Base-by-base conservation (phyloP, 2,329 filamentous ascomycete species). In the Neocucurbitaria cava region DNA sequence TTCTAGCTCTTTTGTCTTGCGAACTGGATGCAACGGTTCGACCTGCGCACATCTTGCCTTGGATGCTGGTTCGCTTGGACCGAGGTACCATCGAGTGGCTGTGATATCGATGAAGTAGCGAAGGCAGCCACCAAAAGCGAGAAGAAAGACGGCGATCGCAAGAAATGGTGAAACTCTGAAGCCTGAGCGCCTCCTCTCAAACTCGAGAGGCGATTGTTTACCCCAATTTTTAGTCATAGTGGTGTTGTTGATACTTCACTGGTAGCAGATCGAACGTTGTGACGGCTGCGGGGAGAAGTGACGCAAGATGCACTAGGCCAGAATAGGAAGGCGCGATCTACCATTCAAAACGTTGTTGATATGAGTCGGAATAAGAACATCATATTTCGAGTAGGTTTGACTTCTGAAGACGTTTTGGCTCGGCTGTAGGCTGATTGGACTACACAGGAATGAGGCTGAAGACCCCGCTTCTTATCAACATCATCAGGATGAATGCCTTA, bases 41-140 rank as follows among this genome's bases (percentile, higher is more conserved):
- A 70, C 69, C 49, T 75, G 72, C 0, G 63, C 54, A 41, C 72
- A 75, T 64, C 54, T 57, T 50, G 55, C 38, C 15, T 62, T 46
- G 2, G 52, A 50, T 5, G 28, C 39, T 9, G 26, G 28, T 17
- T 49, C 33, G 24, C 42, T 39, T 28, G 40, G 31, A 18, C 39
- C 28, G 31, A 58, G 54, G 17, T 58, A 38, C 63, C 61, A 62
- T 61, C 31, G 52, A 38, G 54, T 49, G 2, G 49, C 26, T 10
- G 47, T 35, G 23, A 43, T 28, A 13, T 38, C 30, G 56, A 62
- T 58, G 58, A 58, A 58, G 59, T 56, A 46, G 31, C 42, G 10
- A 58, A 38, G 17, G 44, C 54, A 3, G 54, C 20, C 43, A 30
- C 43, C 35, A 18, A 23, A 20, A 15, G 30, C 43, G 7, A 46